Percentiles rank a stretch among this genome's conserved stretches.
These are phyloP conservation scores for Xylariaceae sp. DNA, from an alignment of 2,329 filamentous ascomycete genomes.

Conservation along the genomic window DNA sequence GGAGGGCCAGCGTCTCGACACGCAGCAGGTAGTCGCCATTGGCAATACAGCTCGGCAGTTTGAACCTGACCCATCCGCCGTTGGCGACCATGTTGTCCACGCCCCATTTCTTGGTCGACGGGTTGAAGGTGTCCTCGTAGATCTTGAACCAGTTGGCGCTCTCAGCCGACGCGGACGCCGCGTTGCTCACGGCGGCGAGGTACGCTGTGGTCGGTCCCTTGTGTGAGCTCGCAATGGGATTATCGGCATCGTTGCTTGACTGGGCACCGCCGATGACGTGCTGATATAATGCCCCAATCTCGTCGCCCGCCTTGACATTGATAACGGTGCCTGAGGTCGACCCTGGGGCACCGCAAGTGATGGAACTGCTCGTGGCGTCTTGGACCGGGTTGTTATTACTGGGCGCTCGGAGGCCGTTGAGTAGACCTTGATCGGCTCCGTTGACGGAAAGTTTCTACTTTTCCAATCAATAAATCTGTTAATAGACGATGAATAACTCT, in stretches of 20 bases:
- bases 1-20: conserved; percentile 48
- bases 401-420: conserved; percentile 50
- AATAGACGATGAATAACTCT: too few species aligned
- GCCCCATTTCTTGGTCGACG: conserved; percentile 48
- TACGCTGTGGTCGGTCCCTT: conserved; percentile 57
- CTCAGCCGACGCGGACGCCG: conserved; percentile 46
- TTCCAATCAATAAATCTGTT: too few species aligned
- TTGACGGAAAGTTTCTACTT: conserved; percentile 53
- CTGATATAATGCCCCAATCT: conserved; percentile 55
- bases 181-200: conserved; percentile 55
- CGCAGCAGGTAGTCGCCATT: conserved; percentile 51
- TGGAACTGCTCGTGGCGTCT: conserved; percentile 51
- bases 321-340: conserved; percentile 48
- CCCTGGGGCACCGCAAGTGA: conserved; percentile 51
- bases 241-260: conserved; percentile 49
- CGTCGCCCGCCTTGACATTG: conserved; percentile 53
- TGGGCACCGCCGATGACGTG: conserved; percentile 58
- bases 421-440: conserved; percentile 54
- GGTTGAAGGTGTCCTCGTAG: conserved; percentile 45
- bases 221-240: conserved; percentile 55
- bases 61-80: conserved; percentile 51
- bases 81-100: conserved; percentile 56
- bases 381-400: conserved; percentile 56
- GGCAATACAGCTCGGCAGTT: conserved; percentile 46
- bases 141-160: conserved; percentile 59